A percentile compares a stretch with the other conserved stretches of the same genome.
Conservation (phyloP, 495 filamentous ascomycete genomes). For the Aspergillus saccharolyticus region DNA sequence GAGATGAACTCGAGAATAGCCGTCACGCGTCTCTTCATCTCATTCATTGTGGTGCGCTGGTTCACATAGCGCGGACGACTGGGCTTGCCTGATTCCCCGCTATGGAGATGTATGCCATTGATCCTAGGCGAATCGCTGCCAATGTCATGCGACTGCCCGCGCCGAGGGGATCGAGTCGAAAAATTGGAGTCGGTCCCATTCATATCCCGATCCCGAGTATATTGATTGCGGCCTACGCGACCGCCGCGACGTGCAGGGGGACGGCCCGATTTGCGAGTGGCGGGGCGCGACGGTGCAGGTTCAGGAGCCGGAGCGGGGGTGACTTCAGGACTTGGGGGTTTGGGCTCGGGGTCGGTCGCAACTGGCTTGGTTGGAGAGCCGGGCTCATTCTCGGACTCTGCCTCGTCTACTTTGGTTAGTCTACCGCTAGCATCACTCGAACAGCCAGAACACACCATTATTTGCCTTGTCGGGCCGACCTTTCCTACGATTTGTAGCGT, state of each 20-base stretch:
- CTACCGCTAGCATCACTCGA: background rate
- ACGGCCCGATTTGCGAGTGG: conserved; percentile 63
- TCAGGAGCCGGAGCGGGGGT: conserved; percentile 45
- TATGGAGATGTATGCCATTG: conserved; percentile 37
- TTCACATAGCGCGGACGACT: conserved; percentile 57
- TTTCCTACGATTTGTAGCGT: conserved; percentile 70
- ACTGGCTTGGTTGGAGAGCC: conserved; percentile 37
- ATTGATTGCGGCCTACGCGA: conserved; percentile 79
- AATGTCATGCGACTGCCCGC: conserved; percentile 62
- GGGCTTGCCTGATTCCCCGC: conserved; percentile 44
- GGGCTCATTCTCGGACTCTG: conserved; percentile 37
- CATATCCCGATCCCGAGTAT: conserved; percentile 68
- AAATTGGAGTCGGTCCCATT: conserved; percentile 41
- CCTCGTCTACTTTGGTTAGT: conserved; percentile 10
- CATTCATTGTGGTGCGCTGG: conserved; percentile 70
- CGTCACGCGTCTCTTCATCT: conserved; percentile 82
- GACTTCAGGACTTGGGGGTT: conserved; percentile 47
- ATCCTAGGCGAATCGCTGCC: conserved; percentile 40
- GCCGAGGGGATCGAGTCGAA: conserved; percentile 51
- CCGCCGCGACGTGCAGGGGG: conserved; percentile 58
- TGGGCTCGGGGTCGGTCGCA: conserved; percentile 35
- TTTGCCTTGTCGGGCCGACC: conserved; percentile 66
- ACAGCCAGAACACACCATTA: conserved; percentile 63
- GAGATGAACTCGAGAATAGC: conserved; percentile 87
- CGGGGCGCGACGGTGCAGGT: conserved; percentile 35